Conservation (phyloP, 306 rosid species). For the Prunus mira region DNA sequence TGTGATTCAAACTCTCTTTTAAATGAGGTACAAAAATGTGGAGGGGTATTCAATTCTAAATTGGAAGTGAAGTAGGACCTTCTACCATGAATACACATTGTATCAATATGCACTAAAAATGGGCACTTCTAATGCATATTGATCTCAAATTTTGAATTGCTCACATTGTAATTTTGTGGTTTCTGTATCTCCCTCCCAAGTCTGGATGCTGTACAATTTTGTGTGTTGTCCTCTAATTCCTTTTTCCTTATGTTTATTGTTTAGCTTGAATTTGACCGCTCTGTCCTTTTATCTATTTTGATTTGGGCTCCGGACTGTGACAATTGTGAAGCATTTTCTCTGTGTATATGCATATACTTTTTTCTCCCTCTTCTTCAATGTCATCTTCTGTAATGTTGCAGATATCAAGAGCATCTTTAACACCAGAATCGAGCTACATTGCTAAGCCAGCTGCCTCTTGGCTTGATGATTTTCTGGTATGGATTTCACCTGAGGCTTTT, state of each 20-base stretch:
- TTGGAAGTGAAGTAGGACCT: neutral
- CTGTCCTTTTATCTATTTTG: neutral
- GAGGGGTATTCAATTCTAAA: slow-evolving; percentile 2
- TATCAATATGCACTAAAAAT: neutral
- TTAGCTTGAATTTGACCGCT: neutral
- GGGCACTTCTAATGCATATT: neutral
- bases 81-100: neutral
- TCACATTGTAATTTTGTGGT: neutral
- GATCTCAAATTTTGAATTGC: neutral
- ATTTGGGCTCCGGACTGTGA: neutral
- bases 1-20: slow-evolving; percentile 90
- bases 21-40: slow-evolving; percentile 67
- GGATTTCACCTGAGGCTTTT: slow-evolving; percentile 98
- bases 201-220: neutral
- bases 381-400: slow-evolving; percentile 31
- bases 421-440: slow-evolving; percentile 76
- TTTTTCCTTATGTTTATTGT: neutral
- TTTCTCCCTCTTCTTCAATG: neutral
- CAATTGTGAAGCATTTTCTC: neutral
- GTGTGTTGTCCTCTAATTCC: neutral
- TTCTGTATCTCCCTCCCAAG: neutral
- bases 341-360: neutral
- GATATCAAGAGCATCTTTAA: slow-evolving; percentile 87
- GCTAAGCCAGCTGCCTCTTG: slow-evolving; percentile 99
- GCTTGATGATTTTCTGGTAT: slow-evolving; percentile 99